Evolutionary conservation across 768 basidiomycete genomes (phyloP), one percentile per base, ranked within the genome.

Genomic region (Mycena maculata): DNA sequence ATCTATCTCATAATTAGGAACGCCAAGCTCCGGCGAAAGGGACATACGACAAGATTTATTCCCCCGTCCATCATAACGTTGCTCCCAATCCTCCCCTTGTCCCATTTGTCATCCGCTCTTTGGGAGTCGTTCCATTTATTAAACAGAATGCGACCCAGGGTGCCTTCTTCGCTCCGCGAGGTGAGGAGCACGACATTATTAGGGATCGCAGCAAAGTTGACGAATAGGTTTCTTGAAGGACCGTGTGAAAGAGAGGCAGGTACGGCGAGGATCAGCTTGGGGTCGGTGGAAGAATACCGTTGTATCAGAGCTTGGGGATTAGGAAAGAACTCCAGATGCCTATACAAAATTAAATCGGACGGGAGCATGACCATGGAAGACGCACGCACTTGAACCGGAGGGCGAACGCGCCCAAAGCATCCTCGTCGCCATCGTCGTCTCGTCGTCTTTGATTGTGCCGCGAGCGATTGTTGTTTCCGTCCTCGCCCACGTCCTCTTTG

Each of bases 231-330:
- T 48, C 98, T 88, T 0, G 96, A 96, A 11, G 94, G 91, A 2
- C 97, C 97, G 73, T 98, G 93, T 0, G 95, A 96, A 52, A 99
- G 84, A 4, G 94, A 94, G 1, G 94, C 91, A 2, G 98, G 98
- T 28, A 97, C 92, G 0, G 96, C 95, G 18, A 99, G 85, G 67
- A 99, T 94, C 56, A 98, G 86, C 75, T 99, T 99, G 0, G 98
- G 95, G 63, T 93, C 89, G 69, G 92, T 90, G 3, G 93, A 92
- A 0, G 94, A 93, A 73, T 96, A 93, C 12, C 88, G 90, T 66
- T 93, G 88, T 49, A 92, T 81, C 56, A 99, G 84, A 10, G 92
- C 87, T 72, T 91, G 91, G 11, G 94, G 91, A 67, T 89, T 93
- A 5, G 91, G 83, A 80, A 96, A 98, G 77, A 97, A 94, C 74